These are phyloP conservation scores for Fusarium camptoceras DNA, from an alignment of 2,329 filamentous ascomycete genomes.

Conservation along the genomic window DNA sequence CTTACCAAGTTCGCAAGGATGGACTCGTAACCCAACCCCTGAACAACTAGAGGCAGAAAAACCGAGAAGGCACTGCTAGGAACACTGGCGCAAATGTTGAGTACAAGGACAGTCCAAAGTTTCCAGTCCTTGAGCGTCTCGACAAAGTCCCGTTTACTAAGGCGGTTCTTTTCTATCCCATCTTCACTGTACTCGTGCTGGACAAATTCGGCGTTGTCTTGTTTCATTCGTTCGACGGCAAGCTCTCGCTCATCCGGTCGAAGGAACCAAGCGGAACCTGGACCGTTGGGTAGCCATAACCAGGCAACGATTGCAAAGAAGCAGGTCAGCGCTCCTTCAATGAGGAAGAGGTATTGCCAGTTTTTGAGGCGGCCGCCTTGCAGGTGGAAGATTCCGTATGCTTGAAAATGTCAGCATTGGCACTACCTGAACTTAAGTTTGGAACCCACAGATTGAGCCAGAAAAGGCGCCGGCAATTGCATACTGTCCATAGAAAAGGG, in stretches of 20 bases:
- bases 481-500: conserved; percentile 48
- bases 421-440: neutral
- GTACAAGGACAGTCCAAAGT: conserved; percentile 42
- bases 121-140: conserved; percentile 48
- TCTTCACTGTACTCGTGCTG: conserved; percentile 45
- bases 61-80: conserved; percentile 46
- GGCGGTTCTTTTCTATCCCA: conserved; percentile 42
- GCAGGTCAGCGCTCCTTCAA: conserved; percentile 66
- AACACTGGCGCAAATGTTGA: conserved; percentile 47
- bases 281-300: conserved; percentile 43
- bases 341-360: conserved; percentile 76
- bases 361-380: conserved; percentile 58
- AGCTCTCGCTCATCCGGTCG: conserved; percentile 35
- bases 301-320: conserved; percentile 45
- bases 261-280: conserved; percentile 46
- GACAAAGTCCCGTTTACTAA: conserved; percentile 41
- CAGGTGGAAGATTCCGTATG: conserved; percentile 47
- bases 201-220: conserved; percentile 43
- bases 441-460: conserved; percentile 42
- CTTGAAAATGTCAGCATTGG: conserved; percentile 22
- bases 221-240: conserved; percentile 40
- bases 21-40: conserved; percentile 46
- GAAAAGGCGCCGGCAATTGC: conserved; percentile 46
- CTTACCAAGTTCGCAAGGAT: conserved; percentile 45
- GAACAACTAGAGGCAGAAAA: conserved; percentile 45